Percentiles rank a stretch among this genome's conserved stretches.
Conservation (phyloP, 306 rosid genomes). For the Cucumis hystrix region DNA sequence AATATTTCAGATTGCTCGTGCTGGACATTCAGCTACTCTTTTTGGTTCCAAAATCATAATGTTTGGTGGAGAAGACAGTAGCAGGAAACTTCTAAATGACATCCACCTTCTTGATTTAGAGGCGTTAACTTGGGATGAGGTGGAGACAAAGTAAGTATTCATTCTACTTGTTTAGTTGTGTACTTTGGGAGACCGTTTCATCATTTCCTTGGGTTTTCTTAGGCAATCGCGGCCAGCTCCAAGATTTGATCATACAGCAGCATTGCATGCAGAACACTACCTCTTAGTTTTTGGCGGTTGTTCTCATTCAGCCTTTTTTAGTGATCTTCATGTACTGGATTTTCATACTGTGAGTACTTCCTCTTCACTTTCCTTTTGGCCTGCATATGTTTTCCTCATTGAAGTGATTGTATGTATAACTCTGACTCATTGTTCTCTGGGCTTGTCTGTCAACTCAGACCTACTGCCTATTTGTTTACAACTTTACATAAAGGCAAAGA, state of each 20-base stretch:
- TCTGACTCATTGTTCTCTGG: not conserved
- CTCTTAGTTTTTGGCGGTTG: conserved; percentile 92
- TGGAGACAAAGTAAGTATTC: conserved; percentile 54
- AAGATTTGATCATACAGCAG: conserved; percentile 81
- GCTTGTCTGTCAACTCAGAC: not conserved
- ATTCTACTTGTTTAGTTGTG: conserved; percentile 14
- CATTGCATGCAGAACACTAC: conserved; percentile 60
- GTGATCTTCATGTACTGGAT: conserved; percentile 81
- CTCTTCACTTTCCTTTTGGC: not conserved
- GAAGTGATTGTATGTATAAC: not conserved
- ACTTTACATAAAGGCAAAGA: not conserved
- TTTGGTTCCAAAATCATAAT: conserved; percentile 77
- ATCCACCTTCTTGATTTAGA: conserved; percentile 70
- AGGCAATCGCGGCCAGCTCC: conserved; percentile 94
- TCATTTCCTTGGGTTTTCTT: conserved; percentile 38
- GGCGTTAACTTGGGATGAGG: conserved; percentile 64
- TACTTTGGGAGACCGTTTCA: conserved; percentile 16
- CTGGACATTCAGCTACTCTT: conserved; percentile 76
- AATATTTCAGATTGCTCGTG: conserved; percentile 55
- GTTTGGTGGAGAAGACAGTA: conserved; percentile 91
- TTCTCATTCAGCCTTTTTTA: conserved; percentile 81
- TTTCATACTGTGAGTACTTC: conserved; percentile 54
- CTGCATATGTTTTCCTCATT: not conserved
- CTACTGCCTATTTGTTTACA: too few relatives aligned
- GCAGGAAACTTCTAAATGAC: conserved; percentile 72